phyloP scores from a whole-genome alignment of 2,329 filamentous ascomycete genomes.

The Podosphaera fusca region DNA sequence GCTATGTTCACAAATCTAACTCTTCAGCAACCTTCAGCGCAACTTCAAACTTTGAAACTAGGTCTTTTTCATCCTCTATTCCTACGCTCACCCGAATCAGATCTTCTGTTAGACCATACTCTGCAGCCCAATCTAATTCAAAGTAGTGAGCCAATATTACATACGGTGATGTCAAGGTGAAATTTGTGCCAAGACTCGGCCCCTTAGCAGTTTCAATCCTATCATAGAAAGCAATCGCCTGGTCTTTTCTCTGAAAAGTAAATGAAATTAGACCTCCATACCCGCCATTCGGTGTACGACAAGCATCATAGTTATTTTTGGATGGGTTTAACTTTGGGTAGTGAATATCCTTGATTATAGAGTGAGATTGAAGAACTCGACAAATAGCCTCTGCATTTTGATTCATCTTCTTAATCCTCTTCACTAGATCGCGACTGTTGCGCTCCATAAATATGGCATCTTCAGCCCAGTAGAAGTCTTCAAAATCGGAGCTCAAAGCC shows the following conservation, averaged over 20 bases:
- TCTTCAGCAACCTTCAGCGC: constrained; percentile 40
- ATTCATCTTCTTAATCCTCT: constrained; percentile 66
- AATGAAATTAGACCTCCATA: constrained; percentile 81
- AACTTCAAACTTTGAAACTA: constrained; percentile 38
- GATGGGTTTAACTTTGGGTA: constrained; percentile 67
- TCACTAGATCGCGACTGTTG: constrained; percentile 80
- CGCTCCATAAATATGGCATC: constrained; percentile 88
- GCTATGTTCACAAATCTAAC: background rate
- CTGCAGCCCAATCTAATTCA: constrained; percentile 74
- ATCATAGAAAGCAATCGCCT: constrained; percentile 70
- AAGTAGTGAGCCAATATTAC: constrained; percentile 76
- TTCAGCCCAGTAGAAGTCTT: constrained; percentile 86
- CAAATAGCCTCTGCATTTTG: constrained; percentile 66
- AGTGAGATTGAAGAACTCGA: constrained; percentile 37
- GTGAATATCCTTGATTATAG: constrained; percentile 51
- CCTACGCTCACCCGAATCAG: constrained; percentile 77
- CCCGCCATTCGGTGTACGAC: constrained; percentile 48
- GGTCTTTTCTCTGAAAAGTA: constrained; percentile 45
- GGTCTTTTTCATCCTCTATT: constrained; percentile 49
- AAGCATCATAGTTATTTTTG: constrained; percentile 52
- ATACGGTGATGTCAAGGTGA: constrained; percentile 79
- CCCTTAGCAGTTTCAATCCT: constrained; percentile 73
- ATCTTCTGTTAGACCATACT: constrained; percentile 59
- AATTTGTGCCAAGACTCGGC: constrained; percentile 88
- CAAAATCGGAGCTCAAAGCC: constrained; percentile 38